Evolutionary conservation across 1,284 basidiomycete genomes (phyloP).

Genomic region (Taiwanofungus camphoratus): DNA sequence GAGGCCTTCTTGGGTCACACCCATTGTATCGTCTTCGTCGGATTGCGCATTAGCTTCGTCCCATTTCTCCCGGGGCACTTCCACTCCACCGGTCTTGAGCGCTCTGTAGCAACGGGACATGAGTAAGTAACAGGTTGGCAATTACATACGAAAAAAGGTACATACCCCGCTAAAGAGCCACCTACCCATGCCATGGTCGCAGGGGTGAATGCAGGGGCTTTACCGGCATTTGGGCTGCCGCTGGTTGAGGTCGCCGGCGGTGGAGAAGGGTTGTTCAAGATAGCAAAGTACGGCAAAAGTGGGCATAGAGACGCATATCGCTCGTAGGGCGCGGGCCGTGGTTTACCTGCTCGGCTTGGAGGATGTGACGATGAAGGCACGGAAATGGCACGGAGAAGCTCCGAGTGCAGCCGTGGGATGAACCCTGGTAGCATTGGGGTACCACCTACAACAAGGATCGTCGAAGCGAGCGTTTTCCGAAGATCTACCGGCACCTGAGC

Average conservation of each 20-base stretch:
- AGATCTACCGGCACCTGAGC: conserved; percentile 83
- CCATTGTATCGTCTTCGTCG: conserved; percentile 33
- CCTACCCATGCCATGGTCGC: conserved; percentile 87
- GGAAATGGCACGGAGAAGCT: conserved; percentile 61
- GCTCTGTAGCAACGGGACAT: conserved; percentile 35
- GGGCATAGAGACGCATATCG: conserved; percentile 69
- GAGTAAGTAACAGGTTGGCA: conserved; percentile 1
- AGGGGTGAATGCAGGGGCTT: conserved; percentile 81
- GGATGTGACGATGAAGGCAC: conserved; percentile 34
- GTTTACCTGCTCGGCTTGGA: conserved; percentile 33
- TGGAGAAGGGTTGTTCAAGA: conserved; percentile 78
- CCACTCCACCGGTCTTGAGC: conserved; percentile 79
- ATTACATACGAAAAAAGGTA: conserved; percentile 3
- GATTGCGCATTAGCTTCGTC: conserved; percentile 55
- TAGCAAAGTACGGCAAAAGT: conserved; percentile 65
- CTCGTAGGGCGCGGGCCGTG: conserved; percentile 50
- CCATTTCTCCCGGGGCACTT: conserved; percentile 80
- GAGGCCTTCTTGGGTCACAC: conserved; percentile 28
- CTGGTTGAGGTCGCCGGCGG: conserved; percentile 30
- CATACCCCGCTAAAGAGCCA: conserved; percentile 85
- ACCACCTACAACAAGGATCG: conserved; percentile 84
- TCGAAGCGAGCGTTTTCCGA: conserved; percentile 72
- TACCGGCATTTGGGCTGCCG: conserved; percentile 55
- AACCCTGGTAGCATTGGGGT: conserved; percentile 91
- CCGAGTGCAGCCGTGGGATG: conserved; percentile 76